Evolutionary conservation across 2,329 filamentous ascomycete species (phyloP).

Genomic region (Hypoxylon sp.): DNA sequence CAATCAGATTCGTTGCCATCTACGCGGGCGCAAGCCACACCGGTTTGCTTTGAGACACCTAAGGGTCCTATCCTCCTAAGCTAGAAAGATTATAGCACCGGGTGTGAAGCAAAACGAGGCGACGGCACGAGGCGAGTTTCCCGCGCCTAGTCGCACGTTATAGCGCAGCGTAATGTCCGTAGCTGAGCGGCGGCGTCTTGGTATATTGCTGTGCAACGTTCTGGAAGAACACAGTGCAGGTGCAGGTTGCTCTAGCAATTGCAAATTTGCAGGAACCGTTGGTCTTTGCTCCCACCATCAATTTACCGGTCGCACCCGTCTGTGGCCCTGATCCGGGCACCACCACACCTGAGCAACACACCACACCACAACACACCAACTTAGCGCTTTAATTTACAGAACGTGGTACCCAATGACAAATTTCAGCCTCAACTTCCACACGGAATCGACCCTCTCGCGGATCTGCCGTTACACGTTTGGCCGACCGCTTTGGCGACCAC

Average conservation of each 20-base stretch:
- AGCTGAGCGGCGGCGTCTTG: slow-evolving; percentile 14
- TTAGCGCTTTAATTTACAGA: slow-evolving; percentile 8
- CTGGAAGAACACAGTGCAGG: neutral
- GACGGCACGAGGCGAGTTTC: slow-evolving; percentile 28
- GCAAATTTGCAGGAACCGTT: slow-evolving; percentile 34
- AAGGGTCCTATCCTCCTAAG: slow-evolving; percentile 7
- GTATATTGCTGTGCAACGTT: neutral
- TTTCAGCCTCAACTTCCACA: slow-evolving; percentile 16
- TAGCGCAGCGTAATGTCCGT: slow-evolving; percentile 19
- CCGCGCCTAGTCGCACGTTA: slow-evolving; percentile 22
- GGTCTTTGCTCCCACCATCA: slow-evolving; percentile 20
- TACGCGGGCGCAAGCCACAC: slow-evolving; percentile 25
- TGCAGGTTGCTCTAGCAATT: slow-evolving; percentile 15
- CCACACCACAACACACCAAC: neutral
- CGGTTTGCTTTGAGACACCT: slow-evolving; percentile 22
- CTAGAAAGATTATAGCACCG: slow-evolving; percentile 9
- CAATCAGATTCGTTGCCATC: slow-evolving; percentile 23
- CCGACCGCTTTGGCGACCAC: slow-evolving; percentile 4
- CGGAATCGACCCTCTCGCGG: slow-evolving; percentile 12
- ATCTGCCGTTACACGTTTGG: slow-evolving; percentile 8
- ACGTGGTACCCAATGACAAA: slow-evolving; percentile 6
- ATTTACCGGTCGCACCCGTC: neutral
- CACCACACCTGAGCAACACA: no score
- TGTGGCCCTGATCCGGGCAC: slow-evolving; percentile 6
- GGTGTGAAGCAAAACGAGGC: slow-evolving; percentile 21